Evolutionary conservation across 805 yeast species (phyloP).

Genomic region (Saccharomycopsis sp.): DNA sequence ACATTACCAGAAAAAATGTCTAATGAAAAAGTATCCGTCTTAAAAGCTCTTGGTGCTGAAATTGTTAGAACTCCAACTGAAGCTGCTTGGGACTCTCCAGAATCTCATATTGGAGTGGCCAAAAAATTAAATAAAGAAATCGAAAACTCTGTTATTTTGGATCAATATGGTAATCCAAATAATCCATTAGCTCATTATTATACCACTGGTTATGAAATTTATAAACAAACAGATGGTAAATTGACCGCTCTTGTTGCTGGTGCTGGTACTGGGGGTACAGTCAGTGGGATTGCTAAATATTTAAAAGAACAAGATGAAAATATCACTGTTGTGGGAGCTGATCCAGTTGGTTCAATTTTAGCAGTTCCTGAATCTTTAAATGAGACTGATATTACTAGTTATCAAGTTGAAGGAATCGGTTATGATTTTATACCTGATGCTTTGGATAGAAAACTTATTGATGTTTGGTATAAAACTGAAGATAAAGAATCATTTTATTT

Average conservation of each 20-base stretch:
- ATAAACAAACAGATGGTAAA: constrained; percentile 67
- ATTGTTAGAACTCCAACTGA: constrained; percentile 86
- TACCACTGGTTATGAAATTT: constrained; percentile 79
- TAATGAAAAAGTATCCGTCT: constrained; percentile 78
- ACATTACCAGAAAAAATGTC: constrained; percentile 90
- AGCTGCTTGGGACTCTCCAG: constrained; percentile 90
- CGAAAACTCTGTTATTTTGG: constrained; percentile 75
- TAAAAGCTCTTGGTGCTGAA: constrained; percentile 85
- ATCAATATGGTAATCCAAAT: constrained; percentile 69
- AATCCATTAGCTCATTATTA: constrained; percentile 79
- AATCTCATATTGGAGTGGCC: constrained; percentile 85
- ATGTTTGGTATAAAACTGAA: constrained; percentile 78
- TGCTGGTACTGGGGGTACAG: constrained; percentile 93
- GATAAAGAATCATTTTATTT: constrained; percentile 70
- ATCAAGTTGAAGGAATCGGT: constrained; percentile 86
- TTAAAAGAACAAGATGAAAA: constrained; percentile 60
- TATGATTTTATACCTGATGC: constrained; percentile 84
- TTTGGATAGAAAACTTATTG: constrained; percentile 52
- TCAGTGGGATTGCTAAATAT: constrained; percentile 69
- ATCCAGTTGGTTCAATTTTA: constrained; percentile 78
- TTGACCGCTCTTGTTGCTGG: constrained; percentile 76
- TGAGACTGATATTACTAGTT: constrained; percentile 35
- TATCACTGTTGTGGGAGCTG: constrained; percentile 65
- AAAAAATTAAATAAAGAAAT: constrained; percentile 69
- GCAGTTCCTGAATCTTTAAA: constrained; percentile 72